Percentiles rank a stretch among this genome's conserved stretches.
Evolutionary conservation across 306 rosid species (phyloP).

Genomic region (Citrullus colocynthis): DNA sequence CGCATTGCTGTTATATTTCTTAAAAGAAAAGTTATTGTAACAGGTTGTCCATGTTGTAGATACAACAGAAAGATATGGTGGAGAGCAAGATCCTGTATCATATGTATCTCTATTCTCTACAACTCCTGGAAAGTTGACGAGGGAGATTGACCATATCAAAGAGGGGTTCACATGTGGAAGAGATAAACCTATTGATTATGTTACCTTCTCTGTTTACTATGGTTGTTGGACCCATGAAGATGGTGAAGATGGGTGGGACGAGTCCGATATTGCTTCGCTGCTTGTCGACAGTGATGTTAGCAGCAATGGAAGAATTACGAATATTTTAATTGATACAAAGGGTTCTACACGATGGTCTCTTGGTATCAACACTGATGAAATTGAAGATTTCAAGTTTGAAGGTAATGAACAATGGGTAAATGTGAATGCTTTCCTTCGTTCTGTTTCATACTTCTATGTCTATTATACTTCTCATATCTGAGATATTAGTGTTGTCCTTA

Average conservation of each 20-base stretch:
- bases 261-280: conserved; percentile 59
- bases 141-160: conserved; percentile 54
- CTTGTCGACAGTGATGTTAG: conserved; percentile 26
- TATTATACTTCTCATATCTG: background rate
- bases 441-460: background rate
- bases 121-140: conserved; percentile 84
- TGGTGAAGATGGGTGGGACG: conserved; percentile 45
- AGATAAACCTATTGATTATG: conserved; percentile 60
- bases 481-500: background rate
- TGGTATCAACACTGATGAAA: conserved; percentile 62
- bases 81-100: conserved; percentile 32
- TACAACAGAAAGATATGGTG: conserved; percentile 33
- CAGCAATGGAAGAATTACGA: conserved; percentile 35
- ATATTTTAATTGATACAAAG: conserved; percentile 53
- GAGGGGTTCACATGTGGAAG: conserved; percentile 71
- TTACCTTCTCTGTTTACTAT: conserved; percentile 65
- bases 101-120: conserved; percentile 65
- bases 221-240: conserved; percentile 59
- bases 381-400: conserved; percentile 51
- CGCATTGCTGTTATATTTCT: conserved; percentile 4
- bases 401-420: conserved; percentile 25
- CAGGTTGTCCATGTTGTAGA: conserved; percentile 97
- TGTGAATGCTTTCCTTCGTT: background rate
- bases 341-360: conserved; percentile 81
- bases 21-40: background rate